A percentile compares a stretch with the other conserved stretches of the same genome.
Conservation (phyloP, 1,284 basidiomycete species). For the Gymnopus androsaceus region DNA sequence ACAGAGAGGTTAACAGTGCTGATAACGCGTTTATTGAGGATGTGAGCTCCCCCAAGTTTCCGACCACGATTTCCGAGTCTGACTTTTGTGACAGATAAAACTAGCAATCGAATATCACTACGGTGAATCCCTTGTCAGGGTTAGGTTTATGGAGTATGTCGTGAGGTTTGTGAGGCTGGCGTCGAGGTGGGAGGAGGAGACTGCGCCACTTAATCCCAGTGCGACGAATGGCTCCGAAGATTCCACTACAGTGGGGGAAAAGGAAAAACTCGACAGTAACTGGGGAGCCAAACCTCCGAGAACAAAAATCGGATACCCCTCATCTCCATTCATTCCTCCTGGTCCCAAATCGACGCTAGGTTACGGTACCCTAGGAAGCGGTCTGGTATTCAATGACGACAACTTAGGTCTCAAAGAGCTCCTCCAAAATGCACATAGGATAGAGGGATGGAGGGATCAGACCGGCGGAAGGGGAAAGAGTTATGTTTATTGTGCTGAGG, state of each 20-base stretch:
- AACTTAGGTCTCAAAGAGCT: constrained; percentile 59
- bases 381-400: constrained; percentile 72
- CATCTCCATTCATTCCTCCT: constrained; percentile 34
- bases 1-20: constrained; percentile 50
- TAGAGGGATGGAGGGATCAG: constrained; percentile 87
- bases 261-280: not conserved
- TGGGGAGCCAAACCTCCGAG: constrained; percentile 47
- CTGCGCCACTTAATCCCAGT: not conserved
- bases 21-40: constrained; percentile 93
- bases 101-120: constrained; percentile 73
- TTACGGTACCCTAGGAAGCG: constrained; percentile 58
- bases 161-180: constrained; percentile 75
- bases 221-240: not conserved
- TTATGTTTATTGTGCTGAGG: constrained; percentile 63
- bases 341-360: constrained; percentile 1
- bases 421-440: constrained; percentile 65
- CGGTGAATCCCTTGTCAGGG: constrained; percentile 77
- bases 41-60: constrained; percentile 48
- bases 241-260: too few species aligned
- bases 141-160: constrained; percentile 78
- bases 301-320: constrained; percentile 68
- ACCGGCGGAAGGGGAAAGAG: constrained; percentile 62
- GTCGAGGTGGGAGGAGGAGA: constrained; percentile 77
- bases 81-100: constrained; percentile 50
- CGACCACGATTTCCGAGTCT: not conserved